Evolutionary conservation across 495 filamentous ascomycete genomes (phyloP), one percentile per base, ranked within the genome.

Genomic region (Talaromyces nanjingensis): DNA sequence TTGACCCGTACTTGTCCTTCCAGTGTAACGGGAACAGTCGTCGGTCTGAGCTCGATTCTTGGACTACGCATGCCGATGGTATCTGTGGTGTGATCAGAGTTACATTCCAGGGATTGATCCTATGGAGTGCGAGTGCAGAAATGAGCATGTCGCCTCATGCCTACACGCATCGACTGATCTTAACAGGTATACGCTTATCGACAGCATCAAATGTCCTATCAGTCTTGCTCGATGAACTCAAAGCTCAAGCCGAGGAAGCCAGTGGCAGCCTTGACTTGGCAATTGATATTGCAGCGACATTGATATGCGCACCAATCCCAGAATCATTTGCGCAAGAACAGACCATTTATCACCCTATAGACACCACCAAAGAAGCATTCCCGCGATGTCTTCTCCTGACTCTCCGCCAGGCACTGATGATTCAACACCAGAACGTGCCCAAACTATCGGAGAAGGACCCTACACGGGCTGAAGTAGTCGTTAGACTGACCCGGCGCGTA

Each of bases 81-180:
- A 71, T 94, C 3, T 65, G 78, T 3, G 79, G 80, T n/a, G 81
- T 84, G 29, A 72, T 96, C 54, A 80, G 88, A 39, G 77, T 83
- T 59, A 86, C 87, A 1, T 76, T 96, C 7, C 86, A 89, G 57
- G 78, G 79, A 5, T 83, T 97, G 0, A 77, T 89, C 1, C 75
- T 86, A 18, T 97, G 93, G 94, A 86, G 82, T 49, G 75, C 87
- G 4, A 82, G 85, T 60, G 82, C 84, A 0, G 83, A 83, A 7
- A 78, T 89, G 22, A 87, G 81, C 64, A 83, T 84, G 63, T 84
- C 87, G 42, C 89, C 91, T 7, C 84, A 89, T 1, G 81, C 82
- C 14, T 97, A 96, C 74, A 91, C 89, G 0, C 90, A 93, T 70
- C 86, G 89, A 14, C 90, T 91, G 63, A 73, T 94, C 6, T 75